Evolutionary conservation across 2,329 filamentous ascomycete genomes (phyloP), one percentile per base, ranked within the genome.

Genomic region (Trichoderma polysporum): DNA sequence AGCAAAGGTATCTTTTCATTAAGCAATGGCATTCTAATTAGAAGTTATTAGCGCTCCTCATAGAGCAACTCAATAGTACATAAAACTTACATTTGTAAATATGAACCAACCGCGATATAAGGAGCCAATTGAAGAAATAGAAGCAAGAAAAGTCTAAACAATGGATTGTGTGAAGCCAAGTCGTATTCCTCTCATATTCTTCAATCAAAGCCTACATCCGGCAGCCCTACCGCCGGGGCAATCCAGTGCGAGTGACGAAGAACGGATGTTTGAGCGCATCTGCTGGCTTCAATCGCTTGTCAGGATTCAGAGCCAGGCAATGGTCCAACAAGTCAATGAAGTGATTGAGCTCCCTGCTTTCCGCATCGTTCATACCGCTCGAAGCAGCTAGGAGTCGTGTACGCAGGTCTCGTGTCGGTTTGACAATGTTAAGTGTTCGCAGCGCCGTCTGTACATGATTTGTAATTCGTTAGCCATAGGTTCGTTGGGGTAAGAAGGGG

Each of bases 231-330:
- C 73, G 71, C 54, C 74, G 73, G 37, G 73, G 66, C 31, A 69
- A 56, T 41, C 73, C 74, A 54, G 73, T 66, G 64, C 68, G 71
- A 27, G 84, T 80, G 29, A 80, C 82, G 73, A 98, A 93, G 79
- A 98, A 98, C 1, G 91, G 91, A 81, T 98, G 94, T 75, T 89
- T 90, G 73, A 98, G 81, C 57, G 95, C 95, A 74, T 98, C 94
- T 15, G 86, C 83, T 0, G 95, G 92, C 54, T 91, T 94, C 74
- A 95, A 91, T 69, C 95, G 87, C 83, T 96, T 97, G 77, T 97
- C 94, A 0, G 94, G 93, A 75, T 98, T 97, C 70, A 98, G 85
- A 67, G 90, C 88, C 70, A 99, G 83, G 76, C 94, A 98, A 65
- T 91, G 90, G 75, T 97, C 94, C 66, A 99, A 81, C 57, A 99